Conservation (phyloP, 2,329 filamentous ascomycete genomes). For the Penicillium sp. region DNA sequence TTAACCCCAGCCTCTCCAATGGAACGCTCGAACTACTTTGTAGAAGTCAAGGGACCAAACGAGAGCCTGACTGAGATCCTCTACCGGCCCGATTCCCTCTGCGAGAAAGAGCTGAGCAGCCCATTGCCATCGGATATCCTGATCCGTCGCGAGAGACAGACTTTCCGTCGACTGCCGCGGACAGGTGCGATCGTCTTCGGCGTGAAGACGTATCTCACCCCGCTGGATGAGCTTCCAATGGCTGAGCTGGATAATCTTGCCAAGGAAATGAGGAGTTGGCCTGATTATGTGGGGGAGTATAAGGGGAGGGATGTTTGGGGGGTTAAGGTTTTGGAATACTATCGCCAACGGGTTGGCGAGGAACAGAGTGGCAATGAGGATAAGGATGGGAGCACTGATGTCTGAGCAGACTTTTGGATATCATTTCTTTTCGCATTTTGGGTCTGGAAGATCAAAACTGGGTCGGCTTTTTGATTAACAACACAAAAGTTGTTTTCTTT, state of each 20-base stretch:
- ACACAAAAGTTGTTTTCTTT: conserved; percentile 5
- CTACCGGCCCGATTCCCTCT: conserved; percentile 42
- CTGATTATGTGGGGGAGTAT: conserved; percentile 43
- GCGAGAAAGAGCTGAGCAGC: conserved; percentile 35
- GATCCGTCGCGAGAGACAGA: conserved; percentile 50
- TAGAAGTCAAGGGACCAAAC: conserved; percentile 44
- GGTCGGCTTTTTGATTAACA: conserved; percentile 5
- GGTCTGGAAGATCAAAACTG: conserved; percentile 7
- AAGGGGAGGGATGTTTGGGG: conserved; percentile 47
- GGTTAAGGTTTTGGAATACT: conserved; percentile 35
- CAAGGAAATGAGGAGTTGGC: conserved; percentile 46
- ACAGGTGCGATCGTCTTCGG: conserved; percentile 49
- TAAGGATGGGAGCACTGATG: conserved; percentile 11
- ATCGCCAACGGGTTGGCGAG: conserved; percentile 23
- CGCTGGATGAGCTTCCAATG: conserved; percentile 39
- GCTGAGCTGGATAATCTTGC: conserved; percentile 42
- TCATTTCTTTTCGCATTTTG: conserved; percentile 1
- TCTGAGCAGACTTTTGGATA: conserved; percentile 2
- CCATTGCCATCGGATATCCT: conserved; percentile 41
- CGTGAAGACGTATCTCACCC: conserved; percentile 47
- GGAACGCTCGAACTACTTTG: conserved; percentile 50
- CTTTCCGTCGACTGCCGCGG: conserved; percentile 46
- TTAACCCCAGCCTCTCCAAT: conserved; percentile 43
- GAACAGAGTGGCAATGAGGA: not conserved
- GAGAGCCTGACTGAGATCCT: conserved; percentile 42